phyloP scores from a whole-genome alignment of 169 alveolate genomes.

The Eimeria brunetti region DNA sequence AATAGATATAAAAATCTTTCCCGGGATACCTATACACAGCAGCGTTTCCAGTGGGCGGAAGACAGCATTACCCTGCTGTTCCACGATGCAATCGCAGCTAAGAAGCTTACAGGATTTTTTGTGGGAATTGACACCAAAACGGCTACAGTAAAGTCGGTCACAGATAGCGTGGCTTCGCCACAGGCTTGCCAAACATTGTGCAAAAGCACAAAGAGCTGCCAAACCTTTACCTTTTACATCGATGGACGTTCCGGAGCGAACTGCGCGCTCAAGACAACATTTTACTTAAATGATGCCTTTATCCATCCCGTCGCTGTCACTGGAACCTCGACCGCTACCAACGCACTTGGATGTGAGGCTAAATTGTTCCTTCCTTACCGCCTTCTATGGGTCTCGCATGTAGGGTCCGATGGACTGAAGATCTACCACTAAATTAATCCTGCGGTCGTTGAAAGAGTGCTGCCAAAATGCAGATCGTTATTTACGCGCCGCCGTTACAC shows the following conservation, averaged over 20 bases:
- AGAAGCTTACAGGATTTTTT: neutral
- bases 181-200: conserved; percentile 26
- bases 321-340: neutral
- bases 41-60: neutral
- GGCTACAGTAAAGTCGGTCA: neutral
- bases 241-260: conserved; percentile 67
- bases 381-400: neutral
- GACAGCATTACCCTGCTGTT: neutral
- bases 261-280: conserved; percentile 35
- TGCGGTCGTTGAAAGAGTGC: neutral
- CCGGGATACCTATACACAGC: too few relatives aligned
- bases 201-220: conserved; percentile 7
- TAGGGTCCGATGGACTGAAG: neutral
- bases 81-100: neutral
- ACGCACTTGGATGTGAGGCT: conserved; percentile 5
- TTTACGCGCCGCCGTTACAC: neutral
- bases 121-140: conserved; percentile 48
- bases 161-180: neutral
- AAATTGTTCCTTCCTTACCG: neutral
- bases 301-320: conserved; percentile 46
- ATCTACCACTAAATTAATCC: neutral
- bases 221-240: conserved; percentile 21
- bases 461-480: neutral
- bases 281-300: neutral
- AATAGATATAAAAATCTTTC: too few relatives aligned